Percentiles rank a stretch among this genome's conserved stretches.
Conservation (phyloP, 2,329 filamentous ascomycete genomes). For the Sporothrix phasma region DNA sequence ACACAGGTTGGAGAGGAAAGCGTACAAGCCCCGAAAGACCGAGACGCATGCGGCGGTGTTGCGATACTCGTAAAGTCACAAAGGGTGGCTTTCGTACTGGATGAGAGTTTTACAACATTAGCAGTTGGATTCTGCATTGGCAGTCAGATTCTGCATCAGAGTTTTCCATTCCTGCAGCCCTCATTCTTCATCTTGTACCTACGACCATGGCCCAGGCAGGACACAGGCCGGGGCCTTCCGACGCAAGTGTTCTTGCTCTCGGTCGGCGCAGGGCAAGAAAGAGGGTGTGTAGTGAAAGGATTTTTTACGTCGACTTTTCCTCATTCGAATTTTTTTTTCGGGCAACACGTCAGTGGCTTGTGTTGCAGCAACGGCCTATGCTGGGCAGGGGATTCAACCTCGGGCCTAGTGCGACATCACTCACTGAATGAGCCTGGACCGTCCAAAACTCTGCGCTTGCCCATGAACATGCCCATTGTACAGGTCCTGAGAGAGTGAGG, state of each 20-base stretch:
- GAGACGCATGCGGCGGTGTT: too few relatives aligned
- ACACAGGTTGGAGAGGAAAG: too few relatives aligned
- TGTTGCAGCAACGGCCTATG: not conserved
- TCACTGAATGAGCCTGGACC: too few relatives aligned
- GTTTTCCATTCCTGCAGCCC: conserved; percentile 7
- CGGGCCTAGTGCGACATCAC: not conserved
- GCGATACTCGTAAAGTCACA: not conserved
- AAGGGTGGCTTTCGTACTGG: not conserved
- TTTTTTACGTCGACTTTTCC: too few relatives aligned
- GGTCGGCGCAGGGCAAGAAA: not conserved
- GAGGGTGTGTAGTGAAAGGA: not conserved
- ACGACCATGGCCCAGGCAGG: not conserved
- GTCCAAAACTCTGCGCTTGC: not conserved
- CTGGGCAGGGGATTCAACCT: too few relatives aligned
- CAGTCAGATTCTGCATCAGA: not conserved
- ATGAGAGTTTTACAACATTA: too few relatives aligned
- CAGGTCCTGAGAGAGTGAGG: not conserved
- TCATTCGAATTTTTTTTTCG: conserved; percentile 2
- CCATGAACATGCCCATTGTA: not conserved
- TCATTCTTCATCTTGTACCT: not conserved
- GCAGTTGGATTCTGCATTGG: too few relatives aligned
- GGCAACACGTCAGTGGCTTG: not conserved
- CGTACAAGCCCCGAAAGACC: too few relatives aligned
- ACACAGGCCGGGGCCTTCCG: not conserved
- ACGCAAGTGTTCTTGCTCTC: not conserved